These are phyloP conservation scores for Trichoderma sp. DNA, from an alignment of 2,329 filamentous ascomycete species.

Conservation along the genomic window DNA sequence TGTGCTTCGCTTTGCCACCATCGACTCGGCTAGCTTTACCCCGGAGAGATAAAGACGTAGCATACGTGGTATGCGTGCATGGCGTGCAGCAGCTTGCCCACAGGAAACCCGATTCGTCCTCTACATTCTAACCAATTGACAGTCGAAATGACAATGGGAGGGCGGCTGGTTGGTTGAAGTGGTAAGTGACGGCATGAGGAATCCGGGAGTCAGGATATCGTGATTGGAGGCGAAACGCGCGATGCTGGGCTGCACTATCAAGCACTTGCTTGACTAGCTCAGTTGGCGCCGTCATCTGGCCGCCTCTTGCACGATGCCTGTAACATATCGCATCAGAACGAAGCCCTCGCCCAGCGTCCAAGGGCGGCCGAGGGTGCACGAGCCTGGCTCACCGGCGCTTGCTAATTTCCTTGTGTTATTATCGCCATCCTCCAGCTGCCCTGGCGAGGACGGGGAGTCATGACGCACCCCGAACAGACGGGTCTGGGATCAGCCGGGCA, in stretches of 20 bases:
- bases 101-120: neutral
- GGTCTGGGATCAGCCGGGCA: conserved; percentile 9
- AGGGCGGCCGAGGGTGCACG: conserved; percentile 17
- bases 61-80: neutral
- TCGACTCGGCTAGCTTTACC: neutral
- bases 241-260: neutral
- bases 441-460: conserved; percentile 12
- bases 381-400: conserved; percentile 5
- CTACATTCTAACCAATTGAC: neutral
- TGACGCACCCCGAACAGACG: conserved; percentile 22
- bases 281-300: neutral
- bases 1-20: neutral
- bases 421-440: conserved; percentile 8
- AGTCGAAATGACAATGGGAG: neutral
- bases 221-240: conserved; percentile 14
- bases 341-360: neutral
- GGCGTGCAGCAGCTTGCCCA: neutral
- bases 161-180: neutral
- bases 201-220: conserved; percentile 13
- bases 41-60: conserved; percentile 14
- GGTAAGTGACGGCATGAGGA: conserved; percentile 1
- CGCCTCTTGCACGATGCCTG: neutral
- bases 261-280: neutral
- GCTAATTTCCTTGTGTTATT: conserved; percentile 21
- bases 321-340: conserved; percentile 13